A percentile compares a stretch with the other conserved stretches of the same genome.
Conservation (phyloP, 2,329 filamentous ascomycete species). For the Graphium sp. region DNA sequence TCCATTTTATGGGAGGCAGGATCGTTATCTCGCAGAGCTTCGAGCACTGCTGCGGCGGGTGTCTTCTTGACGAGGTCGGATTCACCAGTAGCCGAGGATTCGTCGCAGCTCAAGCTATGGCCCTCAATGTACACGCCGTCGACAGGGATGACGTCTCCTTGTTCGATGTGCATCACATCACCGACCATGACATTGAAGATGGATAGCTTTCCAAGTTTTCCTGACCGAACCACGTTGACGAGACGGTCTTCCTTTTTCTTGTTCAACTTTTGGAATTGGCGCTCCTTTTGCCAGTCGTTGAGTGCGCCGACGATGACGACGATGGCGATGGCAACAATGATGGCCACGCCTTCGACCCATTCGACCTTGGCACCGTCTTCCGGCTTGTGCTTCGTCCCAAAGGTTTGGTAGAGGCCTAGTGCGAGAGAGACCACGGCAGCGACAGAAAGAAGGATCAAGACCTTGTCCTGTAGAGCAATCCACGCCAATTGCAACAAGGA, state of each 20-base stretch:
- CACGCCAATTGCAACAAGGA: constrained; percentile 45
- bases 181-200: constrained; percentile 52
- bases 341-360: constrained; percentile 53
- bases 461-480: constrained; percentile 52
- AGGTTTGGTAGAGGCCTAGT: constrained; percentile 50
- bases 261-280: constrained; percentile 47
- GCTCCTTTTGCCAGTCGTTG: constrained; percentile 53
- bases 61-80: constrained; percentile 57
- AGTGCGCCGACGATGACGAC: constrained; percentile 45
- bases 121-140: constrained; percentile 51
- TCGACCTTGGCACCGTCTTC: constrained; percentile 29
- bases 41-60: constrained; percentile 37
- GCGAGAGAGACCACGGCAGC: constrained; percentile 50
- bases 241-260: constrained; percentile 43
- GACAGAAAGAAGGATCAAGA: constrained; percentile 48
- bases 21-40: constrained; percentile 23
- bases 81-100: constrained; percentile 58
- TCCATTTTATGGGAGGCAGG: constrained; percentile 41
- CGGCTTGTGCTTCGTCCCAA: constrained; percentile 26
- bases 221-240: constrained; percentile 50
- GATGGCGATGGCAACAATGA: constrained; percentile 47
- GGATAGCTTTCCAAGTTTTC: constrained; percentile 45
- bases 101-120: constrained; percentile 41
- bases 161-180: constrained; percentile 50
- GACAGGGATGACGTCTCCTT: constrained; percentile 53